Evolutionary conservation across 2,329 filamentous ascomycete species (phyloP).

Genomic region (Gaeumannomyces tritici): DNA sequence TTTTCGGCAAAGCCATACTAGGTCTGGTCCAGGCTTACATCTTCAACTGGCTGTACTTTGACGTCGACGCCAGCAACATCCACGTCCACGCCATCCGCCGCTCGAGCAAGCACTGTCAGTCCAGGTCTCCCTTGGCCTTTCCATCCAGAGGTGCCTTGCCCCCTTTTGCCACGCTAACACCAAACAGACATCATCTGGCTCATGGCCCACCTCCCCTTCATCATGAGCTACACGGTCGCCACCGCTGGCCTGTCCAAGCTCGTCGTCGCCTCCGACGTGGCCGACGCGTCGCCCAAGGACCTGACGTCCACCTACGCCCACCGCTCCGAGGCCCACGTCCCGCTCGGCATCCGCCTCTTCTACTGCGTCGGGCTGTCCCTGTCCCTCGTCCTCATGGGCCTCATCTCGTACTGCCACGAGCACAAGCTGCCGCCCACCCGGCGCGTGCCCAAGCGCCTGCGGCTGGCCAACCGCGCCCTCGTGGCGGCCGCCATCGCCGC

Average conservation of each 20-base stretch:
- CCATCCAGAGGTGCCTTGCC: neutral
- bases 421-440: conserved; percentile 41
- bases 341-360: conserved; percentile 47
- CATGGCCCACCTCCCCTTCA: conserved; percentile 48
- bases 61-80: conserved; percentile 48
- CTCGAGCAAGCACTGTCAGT: conserved; percentile 29
- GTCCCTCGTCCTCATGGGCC: conserved; percentile 40
- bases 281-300: conserved; percentile 33
- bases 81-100: conserved; percentile 52
- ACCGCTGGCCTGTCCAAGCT: conserved; percentile 47
- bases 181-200: conserved; percentile 40
- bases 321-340: conserved; percentile 39
- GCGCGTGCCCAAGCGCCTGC: conserved; percentile 38
- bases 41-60: conserved; percentile 57
- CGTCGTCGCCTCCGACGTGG: conserved; percentile 47
- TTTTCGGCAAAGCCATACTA: conserved; percentile 53
- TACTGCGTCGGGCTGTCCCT: conserved; percentile 54
- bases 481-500: conserved; percentile 43
- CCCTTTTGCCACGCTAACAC: neutral
- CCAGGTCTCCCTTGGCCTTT: neutral
- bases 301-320: conserved; percentile 40
- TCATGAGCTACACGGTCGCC: conserved; percentile 53
- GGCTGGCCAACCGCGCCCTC: conserved; percentile 38
- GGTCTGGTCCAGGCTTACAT: conserved; percentile 47
- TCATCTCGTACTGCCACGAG: conserved; percentile 44